These are phyloP conservation scores for Astragalus membranaceus DNA, from an alignment of 306 rosid genomes.

Conservation along the genomic window DNA sequence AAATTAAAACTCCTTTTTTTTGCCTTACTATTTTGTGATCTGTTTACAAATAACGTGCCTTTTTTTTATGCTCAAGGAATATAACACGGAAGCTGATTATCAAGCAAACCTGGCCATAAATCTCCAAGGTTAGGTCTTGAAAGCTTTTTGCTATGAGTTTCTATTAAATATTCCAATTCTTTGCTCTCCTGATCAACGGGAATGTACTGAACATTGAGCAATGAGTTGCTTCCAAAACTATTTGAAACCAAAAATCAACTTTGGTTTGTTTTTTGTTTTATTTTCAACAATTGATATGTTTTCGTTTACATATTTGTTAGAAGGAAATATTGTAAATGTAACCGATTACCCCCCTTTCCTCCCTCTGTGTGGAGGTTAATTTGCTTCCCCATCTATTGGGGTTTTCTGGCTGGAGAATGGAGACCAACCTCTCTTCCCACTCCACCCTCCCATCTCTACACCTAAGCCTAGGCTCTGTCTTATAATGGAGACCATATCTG, in stretches of 20 bases:
- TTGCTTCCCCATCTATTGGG: too few species aligned
- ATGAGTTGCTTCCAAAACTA: neutral
- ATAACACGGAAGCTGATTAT: conserved; percentile 66
- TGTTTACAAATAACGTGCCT: neutral
- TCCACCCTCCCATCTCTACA: too few species aligned
- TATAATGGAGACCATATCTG: too few species aligned
- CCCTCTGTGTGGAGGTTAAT: too few species aligned
- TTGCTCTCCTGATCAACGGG: neutral
- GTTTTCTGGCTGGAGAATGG: too few species aligned
- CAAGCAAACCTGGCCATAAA: conserved; percentile 61
- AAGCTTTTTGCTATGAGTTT: neutral
- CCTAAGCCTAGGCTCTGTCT: too few species aligned
- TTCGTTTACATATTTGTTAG: too few species aligned
- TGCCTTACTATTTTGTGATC: neutral
- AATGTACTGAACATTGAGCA: neutral
- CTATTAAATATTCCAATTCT: neutral
- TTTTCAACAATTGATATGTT: too few species aligned
- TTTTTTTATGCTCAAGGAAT: conserved; percentile 43
- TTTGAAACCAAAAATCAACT: neutral
- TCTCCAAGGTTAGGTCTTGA: conserved; percentile 47
- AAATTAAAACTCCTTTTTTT: neutral
- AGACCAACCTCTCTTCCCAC: too few species aligned
- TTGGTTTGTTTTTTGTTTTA: neutral
- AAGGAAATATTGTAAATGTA: too few species aligned
- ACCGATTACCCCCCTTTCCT: too few species aligned